These are phyloP conservation scores for Trichomonas tenax DNA, from an alignment of 208 protist species.

Conservation along the genomic window DNA sequence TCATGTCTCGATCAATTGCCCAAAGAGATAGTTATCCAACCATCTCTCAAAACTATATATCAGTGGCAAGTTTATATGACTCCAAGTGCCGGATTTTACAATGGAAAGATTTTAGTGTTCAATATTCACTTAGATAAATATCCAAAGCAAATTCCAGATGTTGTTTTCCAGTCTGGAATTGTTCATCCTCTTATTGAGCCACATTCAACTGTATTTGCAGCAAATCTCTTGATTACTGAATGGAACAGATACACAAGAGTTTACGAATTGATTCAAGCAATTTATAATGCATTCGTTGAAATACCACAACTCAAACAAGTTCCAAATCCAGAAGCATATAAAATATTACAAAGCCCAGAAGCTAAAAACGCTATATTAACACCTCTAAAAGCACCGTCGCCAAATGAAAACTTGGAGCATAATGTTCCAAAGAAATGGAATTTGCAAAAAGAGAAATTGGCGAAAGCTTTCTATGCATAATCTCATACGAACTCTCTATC, in stretches of 20 bases:
- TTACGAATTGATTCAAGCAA: neutral
- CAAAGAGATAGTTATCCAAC: neutral
- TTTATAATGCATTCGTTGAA: neutral
- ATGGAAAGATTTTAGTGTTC: neutral
- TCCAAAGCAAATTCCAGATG: neutral
- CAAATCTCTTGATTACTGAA: neutral
- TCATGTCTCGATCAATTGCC: neutral
- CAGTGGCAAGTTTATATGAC: slow-evolving; percentile 3
- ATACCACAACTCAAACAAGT: neutral
- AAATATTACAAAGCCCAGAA: neutral
- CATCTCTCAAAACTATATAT: neutral
- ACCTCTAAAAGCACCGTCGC: neutral
- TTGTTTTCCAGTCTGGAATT: neutral
- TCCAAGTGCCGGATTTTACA: neutral
- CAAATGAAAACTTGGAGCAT: neutral
- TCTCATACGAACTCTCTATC: neutral
- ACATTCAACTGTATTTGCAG: neutral
- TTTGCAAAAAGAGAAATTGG: neutral
- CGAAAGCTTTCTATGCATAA: neutral
- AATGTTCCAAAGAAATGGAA: neutral
- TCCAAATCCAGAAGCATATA: neutral
- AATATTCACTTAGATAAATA: neutral
- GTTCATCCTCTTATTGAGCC: neutral
- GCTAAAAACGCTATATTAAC: neutral
- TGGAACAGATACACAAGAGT: neutral